Evolutionary conservation across 345 rosid genomes (phyloP).

Genomic region (Sonneratia caseolaris): DNA sequence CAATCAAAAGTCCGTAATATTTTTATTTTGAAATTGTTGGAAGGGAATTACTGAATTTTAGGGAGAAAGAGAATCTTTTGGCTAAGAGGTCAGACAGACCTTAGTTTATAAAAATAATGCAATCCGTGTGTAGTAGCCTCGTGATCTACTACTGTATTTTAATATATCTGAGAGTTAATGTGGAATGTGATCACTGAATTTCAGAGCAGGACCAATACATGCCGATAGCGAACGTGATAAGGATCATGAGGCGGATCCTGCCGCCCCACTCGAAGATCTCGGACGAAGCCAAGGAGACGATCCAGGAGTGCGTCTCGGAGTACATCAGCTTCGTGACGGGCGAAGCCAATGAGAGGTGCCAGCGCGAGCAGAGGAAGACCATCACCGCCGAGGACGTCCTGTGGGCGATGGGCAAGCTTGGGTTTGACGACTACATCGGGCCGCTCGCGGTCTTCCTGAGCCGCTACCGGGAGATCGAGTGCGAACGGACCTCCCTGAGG

Average conservation of each 20-base stretch:
- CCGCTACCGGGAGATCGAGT: slow-evolving; percentile 16
- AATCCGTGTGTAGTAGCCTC: no score
- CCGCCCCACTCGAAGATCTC: slow-evolving; percentile 20
- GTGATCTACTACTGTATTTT: no score
- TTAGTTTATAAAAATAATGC: no score
- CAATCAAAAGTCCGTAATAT: no score
- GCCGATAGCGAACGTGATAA: slow-evolving; percentile 16
- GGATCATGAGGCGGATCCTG: slow-evolving; percentile 18
- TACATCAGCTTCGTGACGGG: slow-evolving; percentile 18
- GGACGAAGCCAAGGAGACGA: slow-evolving; percentile 21
- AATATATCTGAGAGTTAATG: no score
- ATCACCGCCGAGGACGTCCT: slow-evolving; percentile 19
- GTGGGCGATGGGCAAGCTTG: slow-evolving; percentile 23
- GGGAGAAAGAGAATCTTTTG: no score
- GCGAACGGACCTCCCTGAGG: slow-evolving; percentile 10
- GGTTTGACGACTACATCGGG: slow-evolving; percentile 18
- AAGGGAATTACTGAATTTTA: no score
- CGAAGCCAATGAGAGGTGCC: slow-evolving; percentile 21
- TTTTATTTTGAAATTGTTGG: no score
- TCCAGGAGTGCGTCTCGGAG: slow-evolving; percentile 22
- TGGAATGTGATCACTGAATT: no score
- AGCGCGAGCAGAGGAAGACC: slow-evolving; percentile 21
- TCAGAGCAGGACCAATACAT: slow-evolving; percentile 22
- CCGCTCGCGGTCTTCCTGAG: slow-evolving; percentile 17
- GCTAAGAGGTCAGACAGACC: no score